Percentiles rank a stretch among this genome's conserved stretches.
Conservation (phyloP, 768 basidiomycete species). For the Hortiboletus campestris region DNA sequence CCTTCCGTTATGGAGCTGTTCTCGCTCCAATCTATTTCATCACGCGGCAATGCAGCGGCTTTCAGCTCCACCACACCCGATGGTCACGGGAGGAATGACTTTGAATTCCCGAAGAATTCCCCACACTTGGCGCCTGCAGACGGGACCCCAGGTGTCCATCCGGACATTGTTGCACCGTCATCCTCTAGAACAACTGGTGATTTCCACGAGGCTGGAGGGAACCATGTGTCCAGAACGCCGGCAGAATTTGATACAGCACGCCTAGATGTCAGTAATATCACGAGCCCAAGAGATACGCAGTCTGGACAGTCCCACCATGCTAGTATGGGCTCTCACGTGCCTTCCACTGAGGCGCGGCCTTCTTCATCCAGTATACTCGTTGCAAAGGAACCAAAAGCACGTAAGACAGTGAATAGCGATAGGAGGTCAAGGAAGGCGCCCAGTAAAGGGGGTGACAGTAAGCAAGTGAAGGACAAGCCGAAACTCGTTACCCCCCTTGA, state of each 20-base stretch:
- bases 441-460: constrained; percentile 7
- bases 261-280: constrained; percentile 16
- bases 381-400: constrained; percentile 7
- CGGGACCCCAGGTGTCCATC: not conserved
- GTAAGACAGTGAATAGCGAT: constrained; percentile 24
- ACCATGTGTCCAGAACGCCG: not conserved
- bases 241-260: constrained; percentile 6
- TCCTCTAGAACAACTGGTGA: not conserved
- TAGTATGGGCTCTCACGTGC: not conserved
- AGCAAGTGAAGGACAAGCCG: constrained; percentile 42
- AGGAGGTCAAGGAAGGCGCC: constrained; percentile 7
- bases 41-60: not conserved
- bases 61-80: constrained; percentile 4
- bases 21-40: not conserved
- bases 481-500: constrained; percentile 47
- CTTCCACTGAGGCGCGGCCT: not conserved
- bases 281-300: constrained; percentile 16
- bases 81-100: constrained; percentile 4
- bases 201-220: not conserved
- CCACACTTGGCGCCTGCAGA: not conserved
- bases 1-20: not conserved
- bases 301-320: not conserved
- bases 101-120: not conserved
- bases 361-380: not conserved
- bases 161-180: not conserved